Base-by-base conservation (phyloP, 164 flowering plant genomes). In the Vitis rupestris region DNA sequence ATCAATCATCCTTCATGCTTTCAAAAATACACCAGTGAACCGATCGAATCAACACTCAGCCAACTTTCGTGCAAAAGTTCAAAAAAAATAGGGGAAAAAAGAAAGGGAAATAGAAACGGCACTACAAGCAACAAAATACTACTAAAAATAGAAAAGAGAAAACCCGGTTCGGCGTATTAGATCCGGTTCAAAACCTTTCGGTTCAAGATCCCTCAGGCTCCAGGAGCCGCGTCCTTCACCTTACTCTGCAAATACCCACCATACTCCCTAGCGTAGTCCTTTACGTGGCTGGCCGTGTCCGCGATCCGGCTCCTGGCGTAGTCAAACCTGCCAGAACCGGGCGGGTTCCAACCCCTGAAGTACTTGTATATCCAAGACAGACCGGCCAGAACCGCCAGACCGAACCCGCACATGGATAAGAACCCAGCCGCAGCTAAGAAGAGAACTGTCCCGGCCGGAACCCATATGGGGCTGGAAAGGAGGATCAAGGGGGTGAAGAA, bases 161-260 rank as follows among this genome's bases (percentile, higher is more conserved):
- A 14, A n/a, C 65, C 50, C 65, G 52, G 29, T 49, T 16, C 50
- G 37, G 13, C 30, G 8, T 1, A 15, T 15, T 44, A 53, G 37
- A 37, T 64, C 69, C 17, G 30, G 27, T 23, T 23, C 27, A 23
- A 2, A 23, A 23, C 27, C 27, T 23, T 23, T 8, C 52, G 19
- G 19, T 9, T 23, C 44, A 9, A 56, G 2, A n/a, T 58, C 44
- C 37, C 14, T 86, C 85, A 93, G 47, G 98, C 98, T 3, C 96
- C 89, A 2, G 97, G 98, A 72, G 98, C 98, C 0, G 93, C 97
- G 74, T 93, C 97, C 80, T 90, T 93, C 11, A 82, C 90, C 76
- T 78, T 90, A 63, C 87, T 74, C 56, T 89, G 94, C 77, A 85
- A 75, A 65, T 88, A 88, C 68, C 94, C 98, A 27, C 97, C 90